Conservation (phyloP, 768 basidiomycete genomes). For the Tephrocybe sp. region DNA sequence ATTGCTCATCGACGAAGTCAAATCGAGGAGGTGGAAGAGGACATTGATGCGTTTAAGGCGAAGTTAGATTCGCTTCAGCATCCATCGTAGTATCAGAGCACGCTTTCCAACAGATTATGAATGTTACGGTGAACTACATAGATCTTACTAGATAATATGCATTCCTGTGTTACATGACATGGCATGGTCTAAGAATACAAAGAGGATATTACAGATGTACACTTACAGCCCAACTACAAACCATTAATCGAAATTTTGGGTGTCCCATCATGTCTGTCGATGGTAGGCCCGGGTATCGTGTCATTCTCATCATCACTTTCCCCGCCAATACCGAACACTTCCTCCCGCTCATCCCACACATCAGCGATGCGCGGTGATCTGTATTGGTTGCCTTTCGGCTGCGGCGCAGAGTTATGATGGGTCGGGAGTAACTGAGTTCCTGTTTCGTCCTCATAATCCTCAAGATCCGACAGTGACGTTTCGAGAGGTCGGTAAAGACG, state of each 20-base stretch:
- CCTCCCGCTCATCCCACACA: conserved; percentile 80
- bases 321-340: conserved; percentile 65
- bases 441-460: conserved; percentile 46
- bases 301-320: conserved; percentile 57
- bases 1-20: conserved; percentile 41
- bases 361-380: conserved; percentile 45
- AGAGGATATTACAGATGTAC: conserved; percentile 7
- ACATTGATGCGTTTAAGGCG: conserved; percentile 37
- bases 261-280: conserved; percentile 1
- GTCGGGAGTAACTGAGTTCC: conserved; percentile 61
- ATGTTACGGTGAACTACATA: not conserved
- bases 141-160: not conserved
- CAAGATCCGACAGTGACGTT: conserved; percentile 47
- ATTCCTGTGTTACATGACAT: conserved; percentile 6
- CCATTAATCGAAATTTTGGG: conserved; percentile 20
- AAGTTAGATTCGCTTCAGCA: conserved; percentile 26
- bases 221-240: conserved; percentile 2
- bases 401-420: conserved; percentile 25
- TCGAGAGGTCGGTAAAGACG: conserved; percentile 75
- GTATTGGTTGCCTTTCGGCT: conserved; percentile 26
- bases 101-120: not conserved
- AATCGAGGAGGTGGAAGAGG: conserved; percentile 38
- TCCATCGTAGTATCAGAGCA: not conserved
- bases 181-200: conserved; percentile 5
- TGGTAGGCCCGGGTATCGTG: conserved; percentile 11